Evolutionary conservation across 345 rosid genomes (phyloP), one percentile per base, ranked within the genome.

Genomic region (Eutrema heterophyllum): DNA sequence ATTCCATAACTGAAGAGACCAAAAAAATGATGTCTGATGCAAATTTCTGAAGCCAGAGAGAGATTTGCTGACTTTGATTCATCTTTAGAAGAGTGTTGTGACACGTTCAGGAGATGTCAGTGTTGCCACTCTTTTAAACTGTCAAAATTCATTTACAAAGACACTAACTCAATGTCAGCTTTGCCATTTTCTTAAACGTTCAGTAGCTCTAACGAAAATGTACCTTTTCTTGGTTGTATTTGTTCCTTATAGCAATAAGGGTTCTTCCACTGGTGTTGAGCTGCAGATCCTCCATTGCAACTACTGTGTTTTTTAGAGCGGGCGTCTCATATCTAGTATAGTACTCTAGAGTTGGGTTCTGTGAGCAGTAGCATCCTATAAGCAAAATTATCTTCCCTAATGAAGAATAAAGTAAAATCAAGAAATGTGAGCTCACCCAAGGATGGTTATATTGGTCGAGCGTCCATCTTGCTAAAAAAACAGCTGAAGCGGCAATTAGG

Each of bases 271-370:
- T 21, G 24, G 24, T 21, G 24, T 21, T 21, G 1, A 21, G 24
- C 24, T 21, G 24, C 24, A 21, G 24, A 21, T 21, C 24, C 24
- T 21, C 24, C 24, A 21, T 21, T 21, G 24, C 2, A 21, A 21
- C 24, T 21, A 21, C 24, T 21, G 24, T 21, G 24, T 21, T 21
- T 21, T 21, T 21, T 21, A 21, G 24, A 21, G 24, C 24, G 24
- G 24, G 0, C 24, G 24, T 21, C 24, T 21, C 24, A 75, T 90
- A 90, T 68, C 67, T 83, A 13, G 96, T 86, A 69, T 92, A 90
- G 82, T 90, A 89, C 73, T 87, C 89, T 64, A 92, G 81, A 55
- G 96, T 90, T 66, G 84, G 80, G 76, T 87, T 90, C 96, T 92
- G 85, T 54, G 7, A 54, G 35, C 16, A 78, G 14, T 27, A 62